Evolutionary conservation across 192 early-diverging fungal genomes (phyloP).

Genomic region (Coemansia sp.): DNA sequence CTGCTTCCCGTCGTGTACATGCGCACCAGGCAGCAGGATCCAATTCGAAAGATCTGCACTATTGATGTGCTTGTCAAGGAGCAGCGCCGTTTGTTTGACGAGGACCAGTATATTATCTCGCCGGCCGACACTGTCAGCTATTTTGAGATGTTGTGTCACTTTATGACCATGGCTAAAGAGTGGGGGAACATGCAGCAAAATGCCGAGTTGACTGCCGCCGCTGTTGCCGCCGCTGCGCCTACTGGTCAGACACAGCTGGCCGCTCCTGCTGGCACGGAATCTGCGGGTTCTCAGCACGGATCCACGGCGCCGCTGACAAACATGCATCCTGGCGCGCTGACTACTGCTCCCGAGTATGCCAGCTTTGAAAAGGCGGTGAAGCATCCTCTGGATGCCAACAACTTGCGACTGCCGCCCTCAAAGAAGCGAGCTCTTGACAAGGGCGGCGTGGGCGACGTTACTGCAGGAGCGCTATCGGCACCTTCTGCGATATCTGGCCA

Average conservation of each 20-base stretch:
- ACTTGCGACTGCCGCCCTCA: constrained; percentile 33
- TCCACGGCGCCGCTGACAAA: constrained; percentile 36
- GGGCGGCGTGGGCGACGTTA: neutral
- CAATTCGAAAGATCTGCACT: constrained; percentile 9
- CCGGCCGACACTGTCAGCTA: neutral
- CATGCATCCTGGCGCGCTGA: constrained; percentile 41
- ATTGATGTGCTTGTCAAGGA: constrained; percentile 20
- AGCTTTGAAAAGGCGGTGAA: constrained; percentile 47
- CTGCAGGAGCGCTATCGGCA: neutral
- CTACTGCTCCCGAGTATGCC: constrained; percentile 38
- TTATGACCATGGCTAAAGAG: constrained; percentile 24
- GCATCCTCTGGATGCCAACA: constrained; percentile 41
- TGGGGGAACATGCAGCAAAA: constrained; percentile 28
- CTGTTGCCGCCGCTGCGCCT: neutral
- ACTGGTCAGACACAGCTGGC: neutral
- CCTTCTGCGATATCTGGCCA: neutral
- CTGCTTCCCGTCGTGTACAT: constrained; percentile 30
- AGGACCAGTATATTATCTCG: constrained; percentile 34
- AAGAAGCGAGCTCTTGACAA: constrained; percentile 31
- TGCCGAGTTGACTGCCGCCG: neutral
- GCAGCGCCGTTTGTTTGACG: constrained; percentile 33
- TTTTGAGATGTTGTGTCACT: constrained; percentile 5
- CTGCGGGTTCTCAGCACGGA: neutral
- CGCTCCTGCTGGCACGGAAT: neutral
- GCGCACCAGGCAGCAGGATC: constrained; percentile 11